These are phyloP conservation scores for Chlorella variabilis DNA, from an alignment of 163 green algal species.

Conservation along the genomic window DNA sequence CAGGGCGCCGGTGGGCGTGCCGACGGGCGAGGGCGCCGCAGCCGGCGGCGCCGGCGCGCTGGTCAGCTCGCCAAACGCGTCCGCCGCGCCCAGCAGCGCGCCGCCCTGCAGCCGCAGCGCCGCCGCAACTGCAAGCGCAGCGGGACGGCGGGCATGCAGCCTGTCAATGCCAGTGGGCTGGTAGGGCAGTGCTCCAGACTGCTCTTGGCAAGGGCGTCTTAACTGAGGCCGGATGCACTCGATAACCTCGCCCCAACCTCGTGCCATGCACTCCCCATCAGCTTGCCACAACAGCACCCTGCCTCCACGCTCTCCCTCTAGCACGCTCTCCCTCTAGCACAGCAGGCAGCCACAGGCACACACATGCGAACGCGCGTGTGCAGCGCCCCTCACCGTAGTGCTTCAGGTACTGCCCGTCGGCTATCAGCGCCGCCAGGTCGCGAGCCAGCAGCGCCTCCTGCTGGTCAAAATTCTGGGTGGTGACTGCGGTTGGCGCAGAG, in stretches of 20 bases:
- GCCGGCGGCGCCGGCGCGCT: background rate
- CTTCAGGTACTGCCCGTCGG: conserved; percentile 60
- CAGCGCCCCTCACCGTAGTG: conserved; percentile 44
- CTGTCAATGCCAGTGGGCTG: too few relatives aligned
- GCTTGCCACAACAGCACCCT: too few relatives aligned
- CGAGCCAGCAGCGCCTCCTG: conserved; percentile 59
- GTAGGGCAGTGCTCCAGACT: too few relatives aligned
- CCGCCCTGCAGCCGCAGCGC: conserved; percentile 60
- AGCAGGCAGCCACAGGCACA: too few relatives aligned
- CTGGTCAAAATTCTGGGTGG: conserved; percentile 63
- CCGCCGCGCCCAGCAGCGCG: conserved; percentile 47
- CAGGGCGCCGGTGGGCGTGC: conserved; percentile 3
- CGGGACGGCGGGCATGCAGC: too few relatives aligned
- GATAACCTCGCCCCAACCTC: too few relatives aligned
- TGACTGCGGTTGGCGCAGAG: conserved; percentile 6
- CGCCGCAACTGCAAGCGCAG: conserved; percentile 1
- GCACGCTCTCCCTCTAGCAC: too few relatives aligned
- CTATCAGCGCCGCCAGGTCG: conserved; percentile 65
- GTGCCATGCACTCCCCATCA: too few relatives aligned
- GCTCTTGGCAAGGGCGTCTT: too few relatives aligned
- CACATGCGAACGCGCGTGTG: too few relatives aligned
- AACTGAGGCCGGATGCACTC: too few relatives aligned
- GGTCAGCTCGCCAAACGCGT: conserved; percentile 44
- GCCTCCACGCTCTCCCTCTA: too few relatives aligned
- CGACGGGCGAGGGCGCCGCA: background rate